Evolutionary conservation across 2,329 filamentous ascomycete genomes (phyloP).

Genomic region (Ceratocystiopsis sp.): DNA sequence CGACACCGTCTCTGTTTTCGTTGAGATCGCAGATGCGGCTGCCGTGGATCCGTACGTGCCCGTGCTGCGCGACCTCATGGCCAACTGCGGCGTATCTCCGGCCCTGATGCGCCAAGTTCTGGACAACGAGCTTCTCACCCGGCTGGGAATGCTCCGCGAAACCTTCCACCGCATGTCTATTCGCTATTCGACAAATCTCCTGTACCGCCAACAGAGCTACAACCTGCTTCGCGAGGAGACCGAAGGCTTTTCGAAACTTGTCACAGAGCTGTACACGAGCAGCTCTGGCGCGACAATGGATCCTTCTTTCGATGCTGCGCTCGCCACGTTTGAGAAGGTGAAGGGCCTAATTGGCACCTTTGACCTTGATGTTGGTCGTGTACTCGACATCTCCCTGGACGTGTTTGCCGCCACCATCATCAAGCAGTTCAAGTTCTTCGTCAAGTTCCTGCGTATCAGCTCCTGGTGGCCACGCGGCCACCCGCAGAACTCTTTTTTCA

Average conservation of each 20-base stretch:
- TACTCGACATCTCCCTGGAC: conserved; percentile 85
- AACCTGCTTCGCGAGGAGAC: conserved; percentile 90
- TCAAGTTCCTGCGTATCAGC: conserved; percentile 78
- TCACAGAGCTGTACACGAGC: conserved; percentile 89
- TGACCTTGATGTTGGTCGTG: conserved; percentile 86
- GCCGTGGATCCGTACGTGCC: conserved; percentile 26
- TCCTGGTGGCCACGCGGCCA: conserved; percentile 81
- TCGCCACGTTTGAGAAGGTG: conserved; percentile 76
- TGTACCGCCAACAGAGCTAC: conserved; percentile 94
- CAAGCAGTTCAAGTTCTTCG: conserved; percentile 84
- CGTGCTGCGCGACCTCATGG: conserved; percentile 48
- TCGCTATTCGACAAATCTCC: conserved; percentile 75
- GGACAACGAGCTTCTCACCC: conserved; percentile 60
- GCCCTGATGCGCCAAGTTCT: conserved; percentile 62
- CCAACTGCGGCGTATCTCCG: conserved; percentile 55
- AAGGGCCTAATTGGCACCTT: conserved; percentile 95
- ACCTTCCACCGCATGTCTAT: conserved; percentile 73
- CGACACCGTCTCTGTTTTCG: conserved; percentile 64
- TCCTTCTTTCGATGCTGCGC: conserved; percentile 53
- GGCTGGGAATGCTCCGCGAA: conserved; percentile 65
- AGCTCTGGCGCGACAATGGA: conserved; percentile 41
- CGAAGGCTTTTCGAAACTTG: conserved; percentile 89
- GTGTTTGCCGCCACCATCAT: conserved; percentile 88
- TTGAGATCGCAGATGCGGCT: conserved; percentile 46
- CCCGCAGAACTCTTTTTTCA: conserved; percentile 27